A percentile compares a stretch with the other conserved stretches of the same genome.
phyloP scores from a whole-genome alignment of 2,329 filamentous ascomycete species.

The Penicillium polonicum region DNA sequence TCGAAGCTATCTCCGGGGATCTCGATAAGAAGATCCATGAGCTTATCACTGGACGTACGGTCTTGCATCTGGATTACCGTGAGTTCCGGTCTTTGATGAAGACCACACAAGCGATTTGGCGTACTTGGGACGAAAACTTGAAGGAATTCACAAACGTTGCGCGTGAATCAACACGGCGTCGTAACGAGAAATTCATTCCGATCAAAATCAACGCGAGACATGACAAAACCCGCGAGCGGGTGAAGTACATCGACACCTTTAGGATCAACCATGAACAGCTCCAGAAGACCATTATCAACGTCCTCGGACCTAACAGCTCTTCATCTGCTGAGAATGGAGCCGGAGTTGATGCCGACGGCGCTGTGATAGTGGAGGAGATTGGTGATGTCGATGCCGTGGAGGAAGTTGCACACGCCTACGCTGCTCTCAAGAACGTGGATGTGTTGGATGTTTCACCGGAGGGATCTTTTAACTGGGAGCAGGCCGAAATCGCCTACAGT shows the following conservation, averaged over 20 bases:
- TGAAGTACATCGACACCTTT: slow-evolving; percentile 94
- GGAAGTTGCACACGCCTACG: slow-evolving; percentile 92
- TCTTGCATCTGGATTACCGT: slow-evolving; percentile 88
- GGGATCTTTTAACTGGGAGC: slow-evolving; percentile 87
- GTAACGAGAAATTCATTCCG: slow-evolving; percentile 97
- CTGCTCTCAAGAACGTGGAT: slow-evolving; percentile 90
- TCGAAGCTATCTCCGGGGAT: slow-evolving; percentile 93
- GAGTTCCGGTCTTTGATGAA: slow-evolving; percentile 87
- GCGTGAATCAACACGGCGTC: slow-evolving; percentile 85
- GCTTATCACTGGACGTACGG: slow-evolving; percentile 77
- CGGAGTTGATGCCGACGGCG: slow-evolving; percentile 53
- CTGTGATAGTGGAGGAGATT: slow-evolving; percentile 84
- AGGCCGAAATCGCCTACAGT: slow-evolving; percentile 94
- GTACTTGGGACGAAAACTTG: slow-evolving; percentile 89
- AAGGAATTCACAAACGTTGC: slow-evolving; percentile 98
- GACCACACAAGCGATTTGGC: slow-evolving; percentile 80
- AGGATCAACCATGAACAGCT: slow-evolving; percentile 96
- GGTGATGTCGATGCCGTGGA: slow-evolving; percentile 96
- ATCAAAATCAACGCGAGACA: slow-evolving; percentile 94
- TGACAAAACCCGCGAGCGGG: slow-evolving; percentile 79
- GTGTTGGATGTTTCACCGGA: slow-evolving; percentile 87
- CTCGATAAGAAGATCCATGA: slow-evolving; percentile 83
- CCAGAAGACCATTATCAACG: slow-evolving; percentile 91
- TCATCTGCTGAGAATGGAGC: slow-evolving; percentile 51
- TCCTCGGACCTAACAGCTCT: slow-evolving; percentile 74